Base-by-base conservation (phyloP, 2,329 filamentous ascomycete genomes). In the Onygenales sp. region DNA sequence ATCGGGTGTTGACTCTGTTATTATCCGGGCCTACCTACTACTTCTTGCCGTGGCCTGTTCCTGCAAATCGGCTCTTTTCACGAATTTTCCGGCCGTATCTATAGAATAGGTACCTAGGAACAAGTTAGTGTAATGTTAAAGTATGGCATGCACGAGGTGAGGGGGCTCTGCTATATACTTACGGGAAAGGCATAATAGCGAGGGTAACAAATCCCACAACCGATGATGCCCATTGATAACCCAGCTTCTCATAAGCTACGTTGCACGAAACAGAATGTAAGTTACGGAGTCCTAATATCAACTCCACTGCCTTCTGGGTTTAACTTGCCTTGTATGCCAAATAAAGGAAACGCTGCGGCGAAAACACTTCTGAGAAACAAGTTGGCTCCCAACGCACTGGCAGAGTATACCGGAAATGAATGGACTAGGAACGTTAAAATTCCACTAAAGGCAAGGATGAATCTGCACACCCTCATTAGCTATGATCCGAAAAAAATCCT, bases 351-450 rank as follows among this genome's bases (percentile, higher is more conserved):
- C 13, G 48, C 48, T 6, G 48, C 38, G 13, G 36, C 31, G 32
- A 51, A 42, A 5, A 50, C 6, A 11, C 33, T 39, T 39, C 38
- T 50, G n/a, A 42, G 6, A 11, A 50, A 14, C 13, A 50, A n/a
- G 27, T 50, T 51, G 7, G 36, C 36, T 27, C 41, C 41, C 41
- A 51, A 36, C 14, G 48, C 48, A 35, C 35, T 42, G 10, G 35
- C 48, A 2, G 27, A 43, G 32, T 43, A 32, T 14, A 50, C 2
- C 13, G 38, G 35, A 50, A 36, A 43, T 43, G 21, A 27, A 50
- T 42, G 33, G 21, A 50, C 48, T 27, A 90, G 73, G 71, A 90
- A 93, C 13, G 87, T 90, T 67, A 91, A 92, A 58, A 90, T 81
- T 57, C 87, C 86, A 54, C 80, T 83, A 68, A 87, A 93, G 31